phyloP scores from a whole-genome alignment of 2,329 filamentous ascomycete genomes.

The Harringtonia lauricola region DNA sequence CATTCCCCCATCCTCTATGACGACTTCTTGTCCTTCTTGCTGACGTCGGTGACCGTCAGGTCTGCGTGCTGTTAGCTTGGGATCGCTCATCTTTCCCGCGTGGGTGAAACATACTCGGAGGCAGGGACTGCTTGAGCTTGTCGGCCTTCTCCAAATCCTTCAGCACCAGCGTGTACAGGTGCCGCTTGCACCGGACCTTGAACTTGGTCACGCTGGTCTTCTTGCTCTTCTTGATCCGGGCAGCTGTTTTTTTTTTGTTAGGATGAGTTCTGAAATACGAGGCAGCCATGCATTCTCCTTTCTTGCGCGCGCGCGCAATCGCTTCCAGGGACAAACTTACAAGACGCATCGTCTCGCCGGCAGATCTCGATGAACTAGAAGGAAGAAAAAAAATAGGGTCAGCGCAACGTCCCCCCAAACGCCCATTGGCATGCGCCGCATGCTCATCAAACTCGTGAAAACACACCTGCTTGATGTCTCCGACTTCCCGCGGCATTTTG shows the following conservation, averaged over 20 bases:
- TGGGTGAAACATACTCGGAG: conserved; percentile 66
- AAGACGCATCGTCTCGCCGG: conserved; percentile 98
- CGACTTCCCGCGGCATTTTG: conserved; percentile 97
- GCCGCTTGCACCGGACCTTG: conserved; percentile 97
- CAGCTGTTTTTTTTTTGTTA: conserved; percentile 47
- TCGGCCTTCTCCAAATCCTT: conserved; percentile 99
- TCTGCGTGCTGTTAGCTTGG: conserved; percentile 20
- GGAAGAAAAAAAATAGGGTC: not conserved
- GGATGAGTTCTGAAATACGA: conserved; percentile 19
- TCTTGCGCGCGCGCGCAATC: too few relatives aligned
- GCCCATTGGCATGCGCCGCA: not conserved
- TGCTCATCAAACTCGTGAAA: not conserved
- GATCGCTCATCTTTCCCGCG: too few relatives aligned
- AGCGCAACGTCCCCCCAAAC: not conserved
- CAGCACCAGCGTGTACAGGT: conserved; percentile 96
- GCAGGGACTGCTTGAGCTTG: conserved; percentile 99
- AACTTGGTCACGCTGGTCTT: conserved; percentile 94
- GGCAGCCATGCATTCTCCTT: not conserved
- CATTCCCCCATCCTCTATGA: conserved; percentile 18
- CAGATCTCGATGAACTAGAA: conserved; percentile 98
- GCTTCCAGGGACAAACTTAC: too few relatives aligned
- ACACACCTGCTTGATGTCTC: conserved; percentile 82
- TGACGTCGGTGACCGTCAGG: conserved; percentile 42
- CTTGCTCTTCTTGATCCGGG: conserved; percentile 93
- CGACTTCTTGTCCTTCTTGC: conserved; percentile 48